A percentile compares a stretch with the other conserved stretches of the same genome.
These are phyloP conservation scores for Blyttiomyces sp. DNA, from an alignment of 371 early-diverging fungal species.

Conservation along the genomic window DNA sequence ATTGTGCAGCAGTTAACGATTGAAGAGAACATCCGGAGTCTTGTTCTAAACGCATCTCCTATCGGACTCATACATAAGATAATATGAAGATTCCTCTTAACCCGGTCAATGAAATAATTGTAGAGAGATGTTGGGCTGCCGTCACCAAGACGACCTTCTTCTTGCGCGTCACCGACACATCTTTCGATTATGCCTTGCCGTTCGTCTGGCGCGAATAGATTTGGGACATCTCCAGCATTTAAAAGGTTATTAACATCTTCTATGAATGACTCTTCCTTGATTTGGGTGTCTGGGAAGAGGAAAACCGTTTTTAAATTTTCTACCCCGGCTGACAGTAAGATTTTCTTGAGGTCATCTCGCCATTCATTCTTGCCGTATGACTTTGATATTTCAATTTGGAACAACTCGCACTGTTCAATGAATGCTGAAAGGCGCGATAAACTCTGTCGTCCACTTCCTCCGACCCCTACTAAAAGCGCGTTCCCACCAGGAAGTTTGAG, in stretches of 20 bases:
- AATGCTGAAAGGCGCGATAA: constrained; percentile 48
- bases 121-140: constrained; percentile 48
- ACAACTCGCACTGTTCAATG: constrained; percentile 50
- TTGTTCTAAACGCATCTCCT: constrained; percentile 52
- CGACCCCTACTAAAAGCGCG: constrained; percentile 56
- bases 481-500: constrained; percentile 53
- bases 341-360: constrained; percentile 55
- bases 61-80: constrained; percentile 59
- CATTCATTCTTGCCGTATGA: constrained; percentile 48
- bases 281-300: constrained; percentile 53
- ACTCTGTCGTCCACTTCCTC: constrained; percentile 55
- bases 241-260: constrained; percentile 53
- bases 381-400: constrained; percentile 57
- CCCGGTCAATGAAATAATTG: constrained; percentile 53
- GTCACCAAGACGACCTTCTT: constrained; percentile 51
- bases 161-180: constrained; percentile 38
- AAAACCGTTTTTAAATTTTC: constrained; percentile 50
- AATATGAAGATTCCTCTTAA: constrained; percentile 53
- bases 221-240: constrained; percentile 57
- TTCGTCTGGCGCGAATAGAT: constrained; percentile 53
- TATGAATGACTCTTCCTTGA: constrained; percentile 55
- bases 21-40: constrained; percentile 50
- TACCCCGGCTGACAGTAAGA: constrained; percentile 43
- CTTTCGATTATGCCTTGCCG: constrained; percentile 47
- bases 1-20: constrained; percentile 60